These are phyloP conservation scores for Colletotrichum zoysiae DNA, from an alignment of 2,329 filamentous ascomycete genomes.

Conservation along the genomic window DNA sequence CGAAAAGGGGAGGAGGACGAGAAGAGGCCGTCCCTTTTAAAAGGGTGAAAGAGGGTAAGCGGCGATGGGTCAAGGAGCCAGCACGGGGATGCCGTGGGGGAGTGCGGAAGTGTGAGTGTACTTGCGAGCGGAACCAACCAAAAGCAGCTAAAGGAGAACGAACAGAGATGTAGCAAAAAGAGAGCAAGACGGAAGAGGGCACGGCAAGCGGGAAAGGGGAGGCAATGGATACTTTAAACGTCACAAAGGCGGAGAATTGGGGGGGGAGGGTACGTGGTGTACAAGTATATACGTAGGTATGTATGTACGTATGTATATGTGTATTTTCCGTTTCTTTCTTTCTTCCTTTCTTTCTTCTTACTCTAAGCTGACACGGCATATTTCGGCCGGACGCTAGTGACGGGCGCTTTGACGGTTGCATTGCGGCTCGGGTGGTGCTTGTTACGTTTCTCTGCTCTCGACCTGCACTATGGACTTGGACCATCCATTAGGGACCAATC, in stretches of 20 bases:
- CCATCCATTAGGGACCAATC: conserved; percentile 10
- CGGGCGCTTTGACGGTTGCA: conserved; percentile 5
- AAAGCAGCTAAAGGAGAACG: conserved; percentile 6
- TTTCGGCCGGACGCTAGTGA: conserved; percentile 9
- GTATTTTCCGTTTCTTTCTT: neutral
- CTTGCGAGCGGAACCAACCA: conserved; percentile 1
- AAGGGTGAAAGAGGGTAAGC: conserved; percentile 4
- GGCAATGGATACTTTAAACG: conserved; percentile 28
- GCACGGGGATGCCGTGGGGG: conserved; percentile 36
- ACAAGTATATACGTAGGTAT: too few species aligned
- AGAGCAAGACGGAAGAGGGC: neutral
- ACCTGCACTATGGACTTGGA: neutral
- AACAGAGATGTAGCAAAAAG: neutral
- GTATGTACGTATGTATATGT: neutral
- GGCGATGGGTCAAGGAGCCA: conserved; percentile 4
- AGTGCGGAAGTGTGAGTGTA: conserved; percentile 29
- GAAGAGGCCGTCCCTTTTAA: neutral
- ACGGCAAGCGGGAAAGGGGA: neutral
- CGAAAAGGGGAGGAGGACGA: neutral
- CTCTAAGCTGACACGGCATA: conserved; percentile 10
- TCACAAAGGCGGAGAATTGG: conserved; percentile 21
- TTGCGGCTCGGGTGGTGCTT: neutral
- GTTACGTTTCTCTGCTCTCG: too few species aligned
- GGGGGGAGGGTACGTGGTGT: neutral
- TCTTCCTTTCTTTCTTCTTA: neutral